Conservation (phyloP, 371 early-diverging fungal species). For the Capniomyces stellatus region DNA sequence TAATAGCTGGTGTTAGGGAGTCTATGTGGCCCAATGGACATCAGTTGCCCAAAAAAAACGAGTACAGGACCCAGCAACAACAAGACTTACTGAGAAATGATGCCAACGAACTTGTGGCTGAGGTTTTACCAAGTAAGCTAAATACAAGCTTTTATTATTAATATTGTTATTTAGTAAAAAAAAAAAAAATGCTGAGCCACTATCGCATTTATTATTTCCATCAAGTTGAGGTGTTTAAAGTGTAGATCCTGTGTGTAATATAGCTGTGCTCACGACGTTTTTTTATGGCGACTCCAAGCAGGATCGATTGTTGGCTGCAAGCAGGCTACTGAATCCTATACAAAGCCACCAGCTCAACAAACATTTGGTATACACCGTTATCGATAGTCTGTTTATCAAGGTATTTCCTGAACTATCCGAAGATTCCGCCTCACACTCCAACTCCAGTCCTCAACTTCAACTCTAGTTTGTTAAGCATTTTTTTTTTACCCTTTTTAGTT, state of each 20-base stretch:
- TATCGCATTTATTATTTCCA: too few relatives aligned
- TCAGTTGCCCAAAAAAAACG: constrained; percentile 12
- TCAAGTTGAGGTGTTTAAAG: too few relatives aligned
- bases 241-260: neutral
- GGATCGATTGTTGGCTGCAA: constrained; percentile 16
- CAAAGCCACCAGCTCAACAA: constrained; percentile 25
- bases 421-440: neutral
- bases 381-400: constrained; percentile 20
- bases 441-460: too few relatives aligned
- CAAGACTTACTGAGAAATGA: constrained; percentile 13
- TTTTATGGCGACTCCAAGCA: constrained; percentile 16
- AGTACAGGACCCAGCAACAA: constrained; percentile 22
- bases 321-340: constrained; percentile 19
- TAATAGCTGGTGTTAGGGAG: neutral
- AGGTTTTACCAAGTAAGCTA: constrained; percentile 12
- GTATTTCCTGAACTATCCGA: constrained; percentile 19
- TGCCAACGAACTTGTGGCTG: constrained; percentile 17
- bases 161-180: too few relatives aligned
- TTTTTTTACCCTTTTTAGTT: neutral
- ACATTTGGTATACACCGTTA: constrained; percentile 20
- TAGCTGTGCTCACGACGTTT: constrained; percentile 11
- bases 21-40: constrained; percentile 4
- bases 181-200: too few relatives aligned
- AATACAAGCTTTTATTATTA: too few relatives aligned
- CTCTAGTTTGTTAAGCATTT: neutral